Conservation (phyloP, 192 early-diverging fungal genomes). For the Gryganskiella cystojenkinii region DNA sequence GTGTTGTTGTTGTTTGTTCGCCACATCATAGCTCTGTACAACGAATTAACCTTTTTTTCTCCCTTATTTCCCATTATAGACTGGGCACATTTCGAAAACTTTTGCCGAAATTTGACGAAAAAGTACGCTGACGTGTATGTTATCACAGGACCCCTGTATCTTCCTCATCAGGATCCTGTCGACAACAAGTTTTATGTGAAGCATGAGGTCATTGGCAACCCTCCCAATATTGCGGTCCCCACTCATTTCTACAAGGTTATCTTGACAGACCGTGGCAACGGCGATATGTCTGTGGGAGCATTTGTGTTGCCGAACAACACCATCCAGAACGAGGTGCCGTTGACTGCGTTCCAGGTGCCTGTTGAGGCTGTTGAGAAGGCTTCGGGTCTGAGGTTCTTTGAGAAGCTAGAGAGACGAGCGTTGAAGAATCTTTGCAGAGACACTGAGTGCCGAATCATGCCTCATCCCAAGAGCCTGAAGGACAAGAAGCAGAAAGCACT, state of each 20-base stretch:
- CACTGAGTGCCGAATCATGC: conserved; percentile 55
- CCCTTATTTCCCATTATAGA: conserved; percentile 53
- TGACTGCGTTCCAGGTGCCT: conserved; percentile 77
- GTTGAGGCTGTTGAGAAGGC: conserved; percentile 79
- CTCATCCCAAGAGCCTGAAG: conserved; percentile 43
- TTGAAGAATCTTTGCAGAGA: conserved; percentile 59
- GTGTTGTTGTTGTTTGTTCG: background rate
- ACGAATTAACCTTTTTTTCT: background rate
- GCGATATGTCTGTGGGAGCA: conserved; percentile 64
- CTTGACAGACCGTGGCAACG: conserved; percentile 64
- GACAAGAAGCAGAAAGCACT: conserved; percentile 30
- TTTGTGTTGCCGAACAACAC: conserved; percentile 90
- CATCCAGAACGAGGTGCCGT: conserved; percentile 71
- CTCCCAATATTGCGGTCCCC: conserved; percentile 89
- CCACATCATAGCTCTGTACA: background rate
- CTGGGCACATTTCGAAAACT: conserved; percentile 90
- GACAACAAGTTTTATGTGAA: conserved; percentile 83
- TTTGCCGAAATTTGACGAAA: conserved; percentile 76
- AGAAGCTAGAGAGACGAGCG: conserved; percentile 60
- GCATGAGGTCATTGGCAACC: conserved; percentile 89
- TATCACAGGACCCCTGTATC: conserved; percentile 87
- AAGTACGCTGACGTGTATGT: conserved; percentile 87
- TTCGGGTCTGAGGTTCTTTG: conserved; percentile 77
- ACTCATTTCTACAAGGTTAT: conserved; percentile 96
- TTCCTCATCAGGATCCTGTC: conserved; percentile 73